Base-by-base conservation (phyloP, 2,329 filamentous ascomycete genomes). In the Rhynchosporium graminicola region DNA sequence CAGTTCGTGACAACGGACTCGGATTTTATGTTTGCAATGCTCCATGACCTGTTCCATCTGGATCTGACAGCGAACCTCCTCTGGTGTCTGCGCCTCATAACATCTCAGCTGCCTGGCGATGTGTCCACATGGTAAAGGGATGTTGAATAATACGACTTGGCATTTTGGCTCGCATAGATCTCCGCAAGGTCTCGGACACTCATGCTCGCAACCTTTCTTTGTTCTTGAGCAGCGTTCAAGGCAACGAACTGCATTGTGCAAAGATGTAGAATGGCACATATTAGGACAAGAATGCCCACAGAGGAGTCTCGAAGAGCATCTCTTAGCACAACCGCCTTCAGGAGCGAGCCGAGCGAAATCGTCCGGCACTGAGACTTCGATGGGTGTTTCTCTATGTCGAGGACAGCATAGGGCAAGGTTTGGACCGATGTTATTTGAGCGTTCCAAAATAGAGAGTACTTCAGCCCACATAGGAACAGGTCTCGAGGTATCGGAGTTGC, bases 391-490 rank as follows among this genome's bases (percentile, higher is more conserved):
- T 1, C 78, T 79, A 70, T 91, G 88, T 0, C 87, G 82, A 7
- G 83, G 80, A 63, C 87, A 90, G 58, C 78, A 76, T 0, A 90
- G 76, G 13, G 81, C 78, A 2, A 90, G 71, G 0, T 66, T 64
- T 0, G 68, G 66, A 0, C 86, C 86, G 3, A 89, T 69, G 56
- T 80, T 82, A 1, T 74, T 77, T 0, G 73, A 70, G 0, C 67
- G 64, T 12, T 75, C 65, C 0, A 92, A 74, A 31, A 87, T 82
- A 0, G 75, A 66, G 10, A 87, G 73, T 0, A 90, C 84, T 0
- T 83, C 69, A 0, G 74, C 70, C 88, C 88, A 91, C 87, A 91
- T 90, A 0, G 74, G 71, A 0, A 90, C 79, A 29, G 78, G 73
- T 0, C 70, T 69, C 28, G 81, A 86, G 0, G 87, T 91, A 1